phyloP scores from a whole-genome alignment of 140 eudicot species.

The Flaveria floridana region DNA sequence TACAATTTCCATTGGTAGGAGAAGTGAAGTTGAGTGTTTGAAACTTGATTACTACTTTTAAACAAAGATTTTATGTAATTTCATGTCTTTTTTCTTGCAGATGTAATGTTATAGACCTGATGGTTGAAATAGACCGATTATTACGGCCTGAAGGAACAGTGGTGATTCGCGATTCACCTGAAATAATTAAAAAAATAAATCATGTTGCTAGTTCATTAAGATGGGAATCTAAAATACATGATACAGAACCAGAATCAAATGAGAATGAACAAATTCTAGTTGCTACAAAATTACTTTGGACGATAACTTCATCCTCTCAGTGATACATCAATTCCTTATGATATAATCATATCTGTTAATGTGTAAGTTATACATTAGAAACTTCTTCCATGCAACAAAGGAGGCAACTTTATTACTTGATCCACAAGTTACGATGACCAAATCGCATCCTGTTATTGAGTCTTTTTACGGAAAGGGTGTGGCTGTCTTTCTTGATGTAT shows the following conservation, averaged over 20 bases:
- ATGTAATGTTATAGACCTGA: conserved; percentile 82
- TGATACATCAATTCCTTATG: conserved; percentile 29
- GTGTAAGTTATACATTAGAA: conserved; percentile 29
- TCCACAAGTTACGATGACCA: conserved; percentile 22
- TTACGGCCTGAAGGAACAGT: conserved; percentile 92
- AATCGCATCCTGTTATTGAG: background rate
- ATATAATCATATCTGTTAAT: conserved; percentile 17
- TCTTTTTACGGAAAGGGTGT: conserved; percentile 9
- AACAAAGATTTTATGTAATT: conserved; percentile 3
- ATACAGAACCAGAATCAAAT: conserved; percentile 73
- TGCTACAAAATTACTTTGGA: conserved; percentile 80
- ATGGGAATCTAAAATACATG: conserved; percentile 71
- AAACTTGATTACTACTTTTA: background rate
- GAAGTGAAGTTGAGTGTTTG: background rate
- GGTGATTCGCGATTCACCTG: conserved; percentile 75
- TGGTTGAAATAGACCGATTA: conserved; percentile 88
- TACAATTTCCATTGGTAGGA: background rate
- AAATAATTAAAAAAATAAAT: conserved; percentile 61
- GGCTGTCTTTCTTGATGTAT: conserved; percentile 28
- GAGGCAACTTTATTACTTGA: conserved; percentile 27
- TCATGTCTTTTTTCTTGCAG: conserved; percentile 39
- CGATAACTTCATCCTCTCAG: conserved; percentile 48
- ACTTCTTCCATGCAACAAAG: conserved; percentile 23
- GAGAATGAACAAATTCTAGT: conserved; percentile 67
- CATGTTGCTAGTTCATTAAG: conserved; percentile 64